Percentiles rank a stretch among this genome's conserved stretches.
These are phyloP conservation scores for Epichloe hybrida DNA, from an alignment of 2,329 filamentous ascomycete genomes.

Conservation along the genomic window DNA sequence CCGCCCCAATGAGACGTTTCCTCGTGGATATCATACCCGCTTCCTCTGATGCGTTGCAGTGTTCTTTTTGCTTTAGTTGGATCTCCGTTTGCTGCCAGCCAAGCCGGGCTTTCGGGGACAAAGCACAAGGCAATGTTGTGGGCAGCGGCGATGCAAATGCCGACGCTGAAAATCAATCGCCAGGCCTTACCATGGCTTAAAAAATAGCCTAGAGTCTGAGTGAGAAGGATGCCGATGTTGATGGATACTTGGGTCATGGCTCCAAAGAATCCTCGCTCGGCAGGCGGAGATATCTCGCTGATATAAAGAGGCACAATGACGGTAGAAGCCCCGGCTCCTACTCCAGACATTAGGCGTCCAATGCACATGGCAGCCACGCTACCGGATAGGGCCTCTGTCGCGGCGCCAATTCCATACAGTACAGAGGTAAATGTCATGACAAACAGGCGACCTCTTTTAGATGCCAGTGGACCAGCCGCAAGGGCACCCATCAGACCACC, in stretches of 20 bases:
- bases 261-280: slow-evolving; percentile 65
- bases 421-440: slow-evolving; percentile 66
- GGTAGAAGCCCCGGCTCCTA: slow-evolving; percentile 77
- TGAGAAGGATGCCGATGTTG: slow-evolving; percentile 75
- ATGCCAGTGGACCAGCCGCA: slow-evolving; percentile 64
- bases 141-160: slow-evolving; percentile 50
- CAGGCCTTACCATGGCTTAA: slow-evolving; percentile 67
- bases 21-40: slow-evolving; percentile 51
- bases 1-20: slow-evolving; percentile 55
- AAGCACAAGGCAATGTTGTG: slow-evolving; percentile 60
- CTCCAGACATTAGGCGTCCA: slow-evolving; percentile 66
- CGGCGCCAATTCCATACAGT: slow-evolving; percentile 63
- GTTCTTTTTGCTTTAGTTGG: slow-evolving; percentile 48
- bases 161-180: slow-evolving; percentile 69
- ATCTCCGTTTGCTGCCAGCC: slow-evolving; percentile 60
- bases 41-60: slow-evolving; percentile 65
- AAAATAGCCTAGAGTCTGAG: slow-evolving; percentile 79
- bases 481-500: slow-evolving; percentile 80
- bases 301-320: slow-evolving; percentile 94
- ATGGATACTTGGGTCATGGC: slow-evolving; percentile 85
- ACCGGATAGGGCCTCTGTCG: slow-evolving; percentile 58
- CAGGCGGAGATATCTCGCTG: slow-evolving; percentile 71
- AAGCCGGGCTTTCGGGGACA: slow-evolving; percentile 79
- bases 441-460: slow-evolving; percentile 58
- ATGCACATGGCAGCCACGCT: slow-evolving; percentile 54